Conservation (phyloP, 2,329 filamentous ascomycete genomes). For the Emmonsiellopsis sp. region DNA sequence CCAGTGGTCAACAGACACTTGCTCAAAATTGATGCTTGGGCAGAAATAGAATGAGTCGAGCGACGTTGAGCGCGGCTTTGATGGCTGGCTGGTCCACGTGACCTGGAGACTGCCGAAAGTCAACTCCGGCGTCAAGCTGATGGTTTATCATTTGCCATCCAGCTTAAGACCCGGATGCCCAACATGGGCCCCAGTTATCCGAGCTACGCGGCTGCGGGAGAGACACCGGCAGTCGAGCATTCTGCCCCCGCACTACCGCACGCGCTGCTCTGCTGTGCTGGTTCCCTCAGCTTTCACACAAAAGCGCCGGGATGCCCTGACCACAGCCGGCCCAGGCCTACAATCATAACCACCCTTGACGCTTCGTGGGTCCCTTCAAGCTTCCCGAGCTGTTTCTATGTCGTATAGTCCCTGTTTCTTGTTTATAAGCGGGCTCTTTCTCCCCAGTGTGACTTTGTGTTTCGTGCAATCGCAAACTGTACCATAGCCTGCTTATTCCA, state of each 20-base stretch:
- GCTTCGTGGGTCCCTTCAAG: no score
- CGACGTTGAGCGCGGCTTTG: background rate
- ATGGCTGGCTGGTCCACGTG: background rate
- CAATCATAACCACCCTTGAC: no score
- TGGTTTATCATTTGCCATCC: background rate
- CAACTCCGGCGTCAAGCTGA: background rate
- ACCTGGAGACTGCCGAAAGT: background rate
- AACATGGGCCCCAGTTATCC: background rate
- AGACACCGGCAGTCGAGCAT: background rate
- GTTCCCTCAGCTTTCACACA: no score
- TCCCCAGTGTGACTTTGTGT: no score
- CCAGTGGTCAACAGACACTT: no score
- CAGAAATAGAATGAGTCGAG: background rate
- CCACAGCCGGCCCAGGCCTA: no score
- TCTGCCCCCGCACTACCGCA: background rate
- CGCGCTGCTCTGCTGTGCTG: background rate
- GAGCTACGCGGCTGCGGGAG: background rate
- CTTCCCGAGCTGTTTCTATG: no score
- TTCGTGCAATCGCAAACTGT: no score
- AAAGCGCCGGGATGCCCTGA: background rate
- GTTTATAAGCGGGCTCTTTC: no score
- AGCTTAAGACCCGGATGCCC: background rate
- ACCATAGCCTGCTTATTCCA: no score
- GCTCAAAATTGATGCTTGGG: no score
- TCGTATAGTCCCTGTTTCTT: no score